phyloP scores from a whole-genome alignment of 2,329 filamentous ascomycete genomes.

The Talaromyces sp. region DNA sequence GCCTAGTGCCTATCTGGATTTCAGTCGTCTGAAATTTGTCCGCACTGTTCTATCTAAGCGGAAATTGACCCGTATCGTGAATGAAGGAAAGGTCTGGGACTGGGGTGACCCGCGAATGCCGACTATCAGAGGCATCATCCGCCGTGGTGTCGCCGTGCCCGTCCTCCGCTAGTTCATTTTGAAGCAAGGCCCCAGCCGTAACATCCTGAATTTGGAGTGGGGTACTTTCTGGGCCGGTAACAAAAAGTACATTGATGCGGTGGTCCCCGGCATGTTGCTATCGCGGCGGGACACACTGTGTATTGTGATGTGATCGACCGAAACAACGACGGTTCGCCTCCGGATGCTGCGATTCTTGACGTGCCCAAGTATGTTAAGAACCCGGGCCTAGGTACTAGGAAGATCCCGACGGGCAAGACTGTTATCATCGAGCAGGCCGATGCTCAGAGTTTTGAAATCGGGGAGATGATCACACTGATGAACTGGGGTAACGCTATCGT shows the following conservation, averaged over 20 bases:
- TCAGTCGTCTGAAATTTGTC: constrained; percentile 49
- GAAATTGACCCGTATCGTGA: constrained; percentile 47
- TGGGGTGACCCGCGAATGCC: constrained; percentile 50
- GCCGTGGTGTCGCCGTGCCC: constrained; percentile 46
- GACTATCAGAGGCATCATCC: constrained; percentile 46
- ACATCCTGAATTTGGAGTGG: constrained; percentile 47
- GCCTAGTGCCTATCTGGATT: constrained; percentile 46
- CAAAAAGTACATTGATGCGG: constrained; percentile 76
- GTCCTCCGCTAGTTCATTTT: constrained; percentile 46
- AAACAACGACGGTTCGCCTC: neutral
- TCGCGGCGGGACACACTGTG: constrained; percentile 66
- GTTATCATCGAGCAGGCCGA: constrained; percentile 84
- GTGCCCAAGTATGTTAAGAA: neutral
- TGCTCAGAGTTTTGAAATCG: constrained; percentile 70
- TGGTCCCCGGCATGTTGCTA: constrained; percentile 67
- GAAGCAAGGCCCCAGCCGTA: constrained; percentile 46
- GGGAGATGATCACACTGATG: constrained; percentile 94
- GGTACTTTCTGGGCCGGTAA: constrained; percentile 53
- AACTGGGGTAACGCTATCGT: constrained; percentile 70
- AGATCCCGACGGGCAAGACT: constrained; percentile 38
- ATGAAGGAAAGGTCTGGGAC: constrained; percentile 44
- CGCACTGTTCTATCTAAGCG: constrained; percentile 48
- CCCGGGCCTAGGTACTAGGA: neutral
- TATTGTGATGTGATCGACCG: constrained; percentile 63
- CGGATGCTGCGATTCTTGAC: neutral